Evolutionary conservation across 2,329 filamentous ascomycete species (phyloP).

Genomic region (Niveomyces coronatus): DNA sequence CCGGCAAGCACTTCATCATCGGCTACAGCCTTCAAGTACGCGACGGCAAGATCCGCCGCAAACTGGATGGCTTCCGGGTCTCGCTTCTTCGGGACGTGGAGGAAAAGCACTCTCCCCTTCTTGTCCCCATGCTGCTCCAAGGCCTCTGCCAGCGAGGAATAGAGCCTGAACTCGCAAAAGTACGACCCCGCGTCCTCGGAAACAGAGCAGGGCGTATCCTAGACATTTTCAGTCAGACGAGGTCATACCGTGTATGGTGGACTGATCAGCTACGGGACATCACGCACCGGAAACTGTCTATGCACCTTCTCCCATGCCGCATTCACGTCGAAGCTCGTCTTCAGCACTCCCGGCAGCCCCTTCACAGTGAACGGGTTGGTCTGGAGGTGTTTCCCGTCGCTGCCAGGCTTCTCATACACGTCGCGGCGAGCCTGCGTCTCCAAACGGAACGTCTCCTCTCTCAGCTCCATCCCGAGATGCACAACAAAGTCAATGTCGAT

Average conservation of each 20-base stretch:
- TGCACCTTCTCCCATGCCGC: not conserved
- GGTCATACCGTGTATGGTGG: not conserved
- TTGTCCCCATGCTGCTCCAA: not conserved
- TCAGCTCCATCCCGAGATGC: not conserved
- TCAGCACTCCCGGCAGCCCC: not conserved
- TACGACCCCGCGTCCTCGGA: not conserved
- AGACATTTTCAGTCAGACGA: not conserved
- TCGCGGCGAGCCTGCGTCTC: not conserved
- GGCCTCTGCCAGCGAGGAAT: not conserved
- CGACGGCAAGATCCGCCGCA: not conserved
- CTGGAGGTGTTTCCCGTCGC: conserved; percentile 24
- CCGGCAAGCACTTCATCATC: not conserved
- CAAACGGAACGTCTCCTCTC: not conserved
- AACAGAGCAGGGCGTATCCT: not conserved
- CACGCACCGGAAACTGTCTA: not conserved
- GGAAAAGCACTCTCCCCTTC: not conserved
- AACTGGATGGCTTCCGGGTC: not conserved
- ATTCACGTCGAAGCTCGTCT: not conserved
- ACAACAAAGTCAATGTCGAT: not conserved
- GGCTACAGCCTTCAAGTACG: not conserved
- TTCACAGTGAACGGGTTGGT: conserved; percentile 6
- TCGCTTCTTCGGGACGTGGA: not conserved
- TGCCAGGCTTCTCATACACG: conserved; percentile 12
- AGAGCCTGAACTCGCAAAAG: not conserved
- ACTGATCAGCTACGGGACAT: not conserved